Evolutionary conservation across 805 yeast genomes (phyloP), one percentile per base, ranked within the genome.

Genomic region (Saccharomyces kudriavzevii): DNA sequence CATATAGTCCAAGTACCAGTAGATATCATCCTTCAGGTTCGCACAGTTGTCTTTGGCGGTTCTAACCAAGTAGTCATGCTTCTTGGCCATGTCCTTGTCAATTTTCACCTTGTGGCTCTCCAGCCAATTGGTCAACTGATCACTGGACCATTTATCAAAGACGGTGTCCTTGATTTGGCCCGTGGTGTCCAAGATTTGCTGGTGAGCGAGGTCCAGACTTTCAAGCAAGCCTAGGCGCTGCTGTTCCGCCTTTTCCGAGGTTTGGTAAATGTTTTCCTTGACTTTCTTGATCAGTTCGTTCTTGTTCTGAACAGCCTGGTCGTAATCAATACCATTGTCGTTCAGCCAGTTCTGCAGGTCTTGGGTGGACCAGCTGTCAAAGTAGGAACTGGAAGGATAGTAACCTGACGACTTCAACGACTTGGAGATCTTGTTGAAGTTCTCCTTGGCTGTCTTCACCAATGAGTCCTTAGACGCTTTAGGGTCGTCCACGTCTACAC

Each of bases 101-200:
- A 74, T 60, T 13, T 68, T 65, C 43, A 74, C 64, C 28, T 77
- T 78, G 60, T 79, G 81, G 45, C 70, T 63, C 52, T 72, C 66
- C 31, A 84, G 66, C 81, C 87, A 84, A 55, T 76, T 77, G 59
- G 74, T 70, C 54, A 84, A 66, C 60, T 83, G 86, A 4, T 76
- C 70, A 26, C 77, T 72, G 3, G 80, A 67, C 85, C 85, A 81
- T 17, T 73, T 67, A 54, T 79, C 72, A 63, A 81, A 76, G 22
- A 77, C 68, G 40, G 73, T 73, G 40, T 74, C 76, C 58, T 73
- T 75, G 54, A 77, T 60, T 28, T 68, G 54, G 17, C 76, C 77
- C 13, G 70, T 63, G 49, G 70, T 70, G 53, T 76, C 77, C 50
- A 71, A 71, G 3, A 75, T 56, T 5, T 69, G 60, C 50, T 68